These are phyloP conservation scores for Lecanicillium sp. DNA, from an alignment of 2,329 filamentous ascomycete genomes.

Conservation along the genomic window DNA sequence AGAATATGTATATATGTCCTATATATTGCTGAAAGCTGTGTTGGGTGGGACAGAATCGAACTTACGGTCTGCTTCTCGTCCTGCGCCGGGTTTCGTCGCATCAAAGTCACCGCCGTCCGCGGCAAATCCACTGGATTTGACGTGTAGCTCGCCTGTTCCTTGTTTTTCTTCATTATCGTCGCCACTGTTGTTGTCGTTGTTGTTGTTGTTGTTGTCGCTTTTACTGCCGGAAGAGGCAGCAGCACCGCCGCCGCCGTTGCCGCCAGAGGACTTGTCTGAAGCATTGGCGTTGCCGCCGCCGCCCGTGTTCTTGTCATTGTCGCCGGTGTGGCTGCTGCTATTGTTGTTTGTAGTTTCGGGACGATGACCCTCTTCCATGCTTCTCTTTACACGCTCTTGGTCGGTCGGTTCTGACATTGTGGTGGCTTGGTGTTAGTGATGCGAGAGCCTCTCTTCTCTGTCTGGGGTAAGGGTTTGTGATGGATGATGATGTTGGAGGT, in stretches of 20 bases:
- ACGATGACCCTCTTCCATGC: slow-evolving; percentile 4
- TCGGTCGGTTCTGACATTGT: too few species aligned
- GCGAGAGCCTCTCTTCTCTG: too few species aligned
- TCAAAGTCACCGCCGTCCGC: slow-evolving; percentile 64
- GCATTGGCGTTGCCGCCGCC: slow-evolving; percentile 24
- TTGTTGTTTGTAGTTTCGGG: slow-evolving; percentile 19
- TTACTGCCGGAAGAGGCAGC: slow-evolving; percentile 9
- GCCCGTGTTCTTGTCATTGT: too few species aligned
- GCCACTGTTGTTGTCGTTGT: slow-evolving; percentile 14
- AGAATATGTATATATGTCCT: slow-evolving; percentile 6
- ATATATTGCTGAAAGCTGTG: not conserved
- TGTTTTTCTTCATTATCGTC: slow-evolving; percentile 20
- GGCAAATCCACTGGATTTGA: slow-evolving; percentile 48
- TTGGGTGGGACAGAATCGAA: slow-evolving; percentile 9
- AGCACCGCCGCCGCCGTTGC: too few species aligned
- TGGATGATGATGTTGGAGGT: too few species aligned
- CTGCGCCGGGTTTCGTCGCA: slow-evolving; percentile 53
- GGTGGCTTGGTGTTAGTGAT: too few species aligned
- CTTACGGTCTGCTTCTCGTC: slow-evolving; percentile 57
- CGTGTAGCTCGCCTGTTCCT: slow-evolving; percentile 47
- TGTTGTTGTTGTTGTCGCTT: slow-evolving; percentile 13
- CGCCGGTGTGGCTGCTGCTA: slow-evolving; percentile 22
- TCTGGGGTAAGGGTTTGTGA: too few species aligned
- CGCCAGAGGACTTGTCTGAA: too few species aligned
- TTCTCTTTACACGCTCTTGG: slow-evolving; percentile 1